phyloP scores from a whole-genome alignment of 495 filamentous ascomycete genomes.

The Neurospora terricola region DNA sequence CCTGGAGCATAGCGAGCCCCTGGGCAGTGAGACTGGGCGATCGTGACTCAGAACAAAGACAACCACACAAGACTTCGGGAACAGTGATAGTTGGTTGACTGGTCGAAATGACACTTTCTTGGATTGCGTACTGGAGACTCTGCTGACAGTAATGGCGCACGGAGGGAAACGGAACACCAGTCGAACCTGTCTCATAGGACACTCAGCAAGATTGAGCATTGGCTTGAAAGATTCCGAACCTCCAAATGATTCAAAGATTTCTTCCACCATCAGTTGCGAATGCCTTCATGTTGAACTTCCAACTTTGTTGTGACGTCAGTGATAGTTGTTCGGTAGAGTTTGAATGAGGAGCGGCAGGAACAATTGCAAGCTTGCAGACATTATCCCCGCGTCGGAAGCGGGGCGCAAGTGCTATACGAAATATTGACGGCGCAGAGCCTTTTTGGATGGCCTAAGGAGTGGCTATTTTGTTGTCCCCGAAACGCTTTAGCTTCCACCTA shows the following conservation, averaged over 20 bases:
- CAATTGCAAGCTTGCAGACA: neutral
- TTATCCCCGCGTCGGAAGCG: neutral
- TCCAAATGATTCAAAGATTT: neutral
- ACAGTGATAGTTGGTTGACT: neutral
- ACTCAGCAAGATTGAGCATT: neutral
- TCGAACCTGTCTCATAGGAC: neutral
- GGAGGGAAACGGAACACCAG: neutral
- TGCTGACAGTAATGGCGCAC: neutral
- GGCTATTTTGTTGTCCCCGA: too few relatives aligned
- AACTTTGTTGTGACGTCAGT: neutral
- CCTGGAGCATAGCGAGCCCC: neutral
- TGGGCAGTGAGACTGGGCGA: neutral
- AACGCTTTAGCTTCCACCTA: neutral
- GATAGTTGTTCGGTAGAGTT: neutral
- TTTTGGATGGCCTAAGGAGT: neutral
- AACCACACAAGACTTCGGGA: neutral
- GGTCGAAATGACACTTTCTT: neutral
- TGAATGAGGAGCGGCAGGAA: neutral
- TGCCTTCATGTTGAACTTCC: neutral
- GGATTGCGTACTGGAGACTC: neutral
- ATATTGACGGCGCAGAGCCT: neutral
- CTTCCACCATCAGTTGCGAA: neutral
- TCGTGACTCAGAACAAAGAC: neutral
- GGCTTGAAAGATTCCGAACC: neutral
- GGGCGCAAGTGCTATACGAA: neutral